Evolutionary conservation across 768 basidiomycete genomes (phyloP), one percentile per base, ranked within the genome.

Genomic region (Mycena polygramma): DNA sequence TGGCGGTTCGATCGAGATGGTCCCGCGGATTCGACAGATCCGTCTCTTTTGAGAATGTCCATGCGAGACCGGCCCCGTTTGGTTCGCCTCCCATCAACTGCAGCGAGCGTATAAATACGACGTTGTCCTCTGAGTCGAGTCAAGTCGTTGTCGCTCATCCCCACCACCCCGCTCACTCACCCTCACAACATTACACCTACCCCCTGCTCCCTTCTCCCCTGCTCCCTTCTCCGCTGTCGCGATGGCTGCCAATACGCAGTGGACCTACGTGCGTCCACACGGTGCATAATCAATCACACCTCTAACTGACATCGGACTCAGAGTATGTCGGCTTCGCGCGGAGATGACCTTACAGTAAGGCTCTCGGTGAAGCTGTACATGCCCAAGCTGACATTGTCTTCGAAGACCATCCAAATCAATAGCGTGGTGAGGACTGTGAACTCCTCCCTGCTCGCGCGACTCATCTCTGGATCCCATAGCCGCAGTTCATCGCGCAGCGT

Each of bases 181-280:
- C 13, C 20, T 13, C 5, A 9, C 59, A 13, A 26, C 30, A 5
- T n/a, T 37, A 30, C n/a, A 7, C 11, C 20, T 10, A 51, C 10
- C 10, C 54, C 20, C n/a, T 9, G 7, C 17, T 37, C 53, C n/a
- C n/a, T n/a, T n/a, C n/a, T n/a, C n/a, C n/a, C n/a, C n/a, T n/a
- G n/a, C n/a, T n/a, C n/a, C 35, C 15, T 7, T 30, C 45, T 22
- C 22, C 11, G 22, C 22, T 41, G 10, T n/a, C 35, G 7, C 24
- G n/a, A 49, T 52, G 52, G 10, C 51, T 10, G 37, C 39, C 51
- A 30, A 53, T 26, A 26, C 51, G 19, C 30, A 48, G 45, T 60
- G 59, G 59, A 22, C 46, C 13, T 60, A 49, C 37, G 59, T 60
- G 35, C 46, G 59, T n/a, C n/a, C n/a, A n/a, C n/a, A n/a, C n/a